Percentiles rank a stretch among this genome's conserved stretches.
Evolutionary conservation across 768 basidiomycete genomes (phyloP).

Genomic region (Tephrocybe rancida): DNA sequence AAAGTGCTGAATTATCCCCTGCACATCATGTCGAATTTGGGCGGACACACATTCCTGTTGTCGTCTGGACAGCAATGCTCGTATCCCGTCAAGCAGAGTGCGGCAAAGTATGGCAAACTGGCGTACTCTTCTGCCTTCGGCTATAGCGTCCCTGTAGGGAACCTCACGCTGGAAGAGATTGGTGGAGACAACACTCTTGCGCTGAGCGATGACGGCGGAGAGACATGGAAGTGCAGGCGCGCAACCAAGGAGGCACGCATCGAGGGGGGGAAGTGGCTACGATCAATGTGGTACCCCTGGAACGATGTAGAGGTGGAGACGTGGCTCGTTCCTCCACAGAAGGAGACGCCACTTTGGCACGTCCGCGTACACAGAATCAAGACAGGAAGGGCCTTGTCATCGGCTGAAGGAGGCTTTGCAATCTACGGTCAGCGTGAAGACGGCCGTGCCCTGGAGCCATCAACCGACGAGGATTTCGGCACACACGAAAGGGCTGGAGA

Average conservation of each 20-base stretch:
- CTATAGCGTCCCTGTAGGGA: slow-evolving; percentile 72
- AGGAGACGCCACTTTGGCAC: slow-evolving; percentile 65
- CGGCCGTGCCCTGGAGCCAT: slow-evolving; percentile 59
- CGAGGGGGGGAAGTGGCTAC: slow-evolving; percentile 54
- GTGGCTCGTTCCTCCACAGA: slow-evolving; percentile 68
- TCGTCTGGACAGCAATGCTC: slow-evolving; percentile 81
- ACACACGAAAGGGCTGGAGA: slow-evolving; percentile 48
- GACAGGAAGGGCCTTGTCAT: slow-evolving; percentile 49
- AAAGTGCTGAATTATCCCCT: slow-evolving; percentile 62
- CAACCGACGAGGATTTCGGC: slow-evolving; percentile 43
- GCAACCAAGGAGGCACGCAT: slow-evolving; percentile 63
- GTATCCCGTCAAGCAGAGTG: slow-evolving; percentile 77
- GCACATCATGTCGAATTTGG: slow-evolving; percentile 66
- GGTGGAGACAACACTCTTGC: slow-evolving; percentile 74
- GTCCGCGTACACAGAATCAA: slow-evolving; percentile 66
- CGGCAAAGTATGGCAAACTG: slow-evolving; percentile 80
- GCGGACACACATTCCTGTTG: slow-evolving; percentile 69
- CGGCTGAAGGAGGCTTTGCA: slow-evolving; percentile 73
- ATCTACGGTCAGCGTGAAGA: slow-evolving; percentile 68
- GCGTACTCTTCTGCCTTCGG: slow-evolving; percentile 80
- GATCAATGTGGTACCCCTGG: slow-evolving; percentile 79
- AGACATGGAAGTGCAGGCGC: slow-evolving; percentile 72
- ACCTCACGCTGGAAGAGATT: slow-evolving; percentile 68
- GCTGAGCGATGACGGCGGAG: slow-evolving; percentile 68
- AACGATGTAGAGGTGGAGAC: slow-evolving; percentile 73